A percentile compares a stretch with the other conserved stretches of the same genome.
phyloP scores from a whole-genome alignment of 2,329 filamentous ascomycete species.

The Colletotrichum euphorbiae region DNA sequence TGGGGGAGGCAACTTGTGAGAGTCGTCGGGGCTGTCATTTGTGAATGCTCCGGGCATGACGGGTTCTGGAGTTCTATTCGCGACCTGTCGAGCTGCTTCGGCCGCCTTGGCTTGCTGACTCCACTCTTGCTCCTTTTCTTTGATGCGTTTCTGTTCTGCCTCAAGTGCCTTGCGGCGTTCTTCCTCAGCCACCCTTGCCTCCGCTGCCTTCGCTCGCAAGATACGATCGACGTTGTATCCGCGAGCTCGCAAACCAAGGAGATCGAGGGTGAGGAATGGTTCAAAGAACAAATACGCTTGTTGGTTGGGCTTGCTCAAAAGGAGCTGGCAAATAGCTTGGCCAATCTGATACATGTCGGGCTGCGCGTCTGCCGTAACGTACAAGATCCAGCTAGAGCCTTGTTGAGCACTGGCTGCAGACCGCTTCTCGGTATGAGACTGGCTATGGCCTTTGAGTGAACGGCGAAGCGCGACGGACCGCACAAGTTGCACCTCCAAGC shows the following conservation, averaged over 20 bases:
- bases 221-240: slow-evolving; percentile 98
- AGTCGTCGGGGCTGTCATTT: slow-evolving; percentile 70
- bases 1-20: slow-evolving; percentile 44
- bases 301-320: slow-evolving; percentile 85
- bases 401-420: slow-evolving; percentile 75
- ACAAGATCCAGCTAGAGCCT: slow-evolving; percentile 73
- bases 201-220: slow-evolving; percentile 85
- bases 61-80: slow-evolving; percentile 54
- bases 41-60: slow-evolving; percentile 81
- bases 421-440: slow-evolving; percentile 79
- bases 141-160: slow-evolving; percentile 76
- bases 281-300: slow-evolving; percentile 92
- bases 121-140: slow-evolving; percentile 64
- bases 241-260: slow-evolving; percentile 83
- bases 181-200: slow-evolving; percentile 88
- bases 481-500: slow-evolving; percentile 82
- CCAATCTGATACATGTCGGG: slow-evolving; percentile 94
- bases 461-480: slow-evolving; percentile 81
- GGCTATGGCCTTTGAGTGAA: slow-evolving; percentile 76
- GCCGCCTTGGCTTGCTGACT: slow-evolving; percentile 55
- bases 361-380: slow-evolving; percentile 74
- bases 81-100: slow-evolving; percentile 53
- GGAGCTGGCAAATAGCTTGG: slow-evolving; percentile 82
- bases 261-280: slow-evolving; percentile 86
- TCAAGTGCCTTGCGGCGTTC: slow-evolving; percentile 80